Conservation (phyloP, 179 eudicot species). For the Vitellaria paradoxa region DNA sequence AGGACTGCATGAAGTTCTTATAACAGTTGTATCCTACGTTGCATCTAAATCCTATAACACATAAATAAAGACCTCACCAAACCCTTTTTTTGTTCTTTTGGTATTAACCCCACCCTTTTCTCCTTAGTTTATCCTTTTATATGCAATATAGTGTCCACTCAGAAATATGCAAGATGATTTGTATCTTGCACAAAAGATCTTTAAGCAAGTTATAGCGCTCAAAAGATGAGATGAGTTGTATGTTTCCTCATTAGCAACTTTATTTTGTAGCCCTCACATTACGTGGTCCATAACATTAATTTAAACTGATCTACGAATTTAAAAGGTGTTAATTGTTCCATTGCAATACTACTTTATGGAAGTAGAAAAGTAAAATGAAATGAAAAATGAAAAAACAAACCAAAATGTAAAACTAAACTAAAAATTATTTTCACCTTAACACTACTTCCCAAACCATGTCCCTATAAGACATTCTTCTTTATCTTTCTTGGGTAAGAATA, state of each 20-base stretch:
- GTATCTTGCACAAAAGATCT: background rate
- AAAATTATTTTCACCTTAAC: conserved; percentile 49
- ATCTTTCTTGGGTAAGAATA: conserved; percentile 80
- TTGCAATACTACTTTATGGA: background rate
- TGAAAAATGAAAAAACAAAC: background rate
- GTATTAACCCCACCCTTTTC: too few relatives aligned
- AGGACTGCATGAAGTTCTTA: too few relatives aligned
- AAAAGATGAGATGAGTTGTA: background rate
- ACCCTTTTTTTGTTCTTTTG: too few relatives aligned
- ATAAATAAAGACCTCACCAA: too few relatives aligned
- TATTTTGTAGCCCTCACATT: background rate
- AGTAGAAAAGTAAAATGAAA: background rate
- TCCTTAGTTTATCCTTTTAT: too few relatives aligned
- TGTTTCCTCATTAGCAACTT: background rate
- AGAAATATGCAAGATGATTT: too few relatives aligned
- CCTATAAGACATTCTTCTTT: conserved; percentile 99
- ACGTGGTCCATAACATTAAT: background rate
- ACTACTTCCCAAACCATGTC: conserved; percentile 91
- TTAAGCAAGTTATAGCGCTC: background rate
- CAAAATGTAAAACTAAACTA: background rate
- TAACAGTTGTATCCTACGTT: too few relatives aligned
- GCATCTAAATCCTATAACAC: too few relatives aligned
- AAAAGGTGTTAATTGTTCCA: background rate
- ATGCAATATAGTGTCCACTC: background rate
- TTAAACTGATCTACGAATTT: background rate